These are phyloP conservation scores for Musa acuminata DNA, from an alignment of 176 grass and related monocot species.

Conservation along the genomic window DNA sequence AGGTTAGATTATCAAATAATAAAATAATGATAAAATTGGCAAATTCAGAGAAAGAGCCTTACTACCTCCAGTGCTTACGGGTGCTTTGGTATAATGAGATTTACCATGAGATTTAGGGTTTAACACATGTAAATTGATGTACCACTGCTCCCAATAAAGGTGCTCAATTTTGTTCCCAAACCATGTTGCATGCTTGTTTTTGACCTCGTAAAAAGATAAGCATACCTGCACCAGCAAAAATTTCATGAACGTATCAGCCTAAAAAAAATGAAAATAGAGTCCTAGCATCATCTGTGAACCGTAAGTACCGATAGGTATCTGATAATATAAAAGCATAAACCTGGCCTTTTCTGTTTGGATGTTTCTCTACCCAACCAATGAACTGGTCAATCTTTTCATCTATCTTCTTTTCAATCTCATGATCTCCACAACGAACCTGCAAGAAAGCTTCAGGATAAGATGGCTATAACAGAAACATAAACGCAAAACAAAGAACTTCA, in stretches of 20 bases:
- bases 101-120: constrained; percentile 52
- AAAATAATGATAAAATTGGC: background rate
- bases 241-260: background rate
- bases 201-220: constrained; percentile 77
- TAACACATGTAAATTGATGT: constrained; percentile 60
- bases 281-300: background rate
- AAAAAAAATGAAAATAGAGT: constrained; percentile 17
- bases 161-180: constrained; percentile 71
- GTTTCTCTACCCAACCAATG: constrained; percentile 71
- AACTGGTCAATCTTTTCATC: constrained; percentile 83
- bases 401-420: constrained; percentile 82
- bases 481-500: background rate
- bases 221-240: constrained; percentile 39
- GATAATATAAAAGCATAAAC: constrained; percentile 18
- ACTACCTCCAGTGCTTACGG: constrained; percentile 41
- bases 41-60: background rate
- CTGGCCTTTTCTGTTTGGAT: constrained; percentile 86
- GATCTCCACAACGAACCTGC: constrained; percentile 85
- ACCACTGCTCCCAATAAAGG: constrained; percentile 88
- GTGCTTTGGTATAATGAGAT: constrained; percentile 49
- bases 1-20: background rate
- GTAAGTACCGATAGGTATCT: background rate
- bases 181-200: constrained; percentile 72
- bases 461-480: background rate
- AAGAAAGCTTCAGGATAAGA: background rate